Evolutionary conservation across 305 asterid genomes (phyloP).

Genomic region (Fraxinus nigra): DNA sequence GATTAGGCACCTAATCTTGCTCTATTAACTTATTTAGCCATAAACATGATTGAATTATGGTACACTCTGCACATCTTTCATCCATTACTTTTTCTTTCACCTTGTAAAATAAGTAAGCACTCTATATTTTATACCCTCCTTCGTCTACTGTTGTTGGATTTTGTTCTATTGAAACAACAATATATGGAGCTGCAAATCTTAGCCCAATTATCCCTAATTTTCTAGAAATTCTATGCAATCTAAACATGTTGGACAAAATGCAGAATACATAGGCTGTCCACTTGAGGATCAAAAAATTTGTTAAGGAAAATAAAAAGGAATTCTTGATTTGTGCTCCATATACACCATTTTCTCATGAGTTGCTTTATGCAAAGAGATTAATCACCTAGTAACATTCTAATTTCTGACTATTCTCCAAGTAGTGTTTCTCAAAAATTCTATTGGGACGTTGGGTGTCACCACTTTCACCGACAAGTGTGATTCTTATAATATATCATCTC

Average conservation of each 20-base stretch:
- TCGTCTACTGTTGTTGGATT: background rate
- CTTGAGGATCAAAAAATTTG: background rate
- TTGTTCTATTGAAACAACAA: background rate
- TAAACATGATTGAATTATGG: too few relatives aligned
- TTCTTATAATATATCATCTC: too few relatives aligned
- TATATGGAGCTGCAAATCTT: background rate
- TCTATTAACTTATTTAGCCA: too few relatives aligned
- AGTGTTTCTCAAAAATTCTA: background rate
- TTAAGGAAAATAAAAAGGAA: background rate
- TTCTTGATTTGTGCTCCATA: background rate
- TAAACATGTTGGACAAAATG: background rate
- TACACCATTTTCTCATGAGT: background rate
- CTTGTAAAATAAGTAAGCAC: too few relatives aligned
- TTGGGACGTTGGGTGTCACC: conserved; percentile 11
- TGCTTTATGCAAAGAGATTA: background rate
- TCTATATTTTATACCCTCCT: background rate
- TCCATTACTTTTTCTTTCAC: too few relatives aligned
- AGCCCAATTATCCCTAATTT: background rate
- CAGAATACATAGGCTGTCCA: background rate
- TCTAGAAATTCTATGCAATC: background rate
- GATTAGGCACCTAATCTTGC: too few relatives aligned
- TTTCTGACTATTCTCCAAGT: background rate
- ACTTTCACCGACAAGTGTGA: background rate
- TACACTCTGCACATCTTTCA: too few relatives aligned
- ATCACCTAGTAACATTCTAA: background rate